A percentile compares a stretch with the other conserved stretches of the same genome.
Evolutionary conservation across 345 rosid species (phyloP).

Genomic region (Pugionium cornutum): DNA sequence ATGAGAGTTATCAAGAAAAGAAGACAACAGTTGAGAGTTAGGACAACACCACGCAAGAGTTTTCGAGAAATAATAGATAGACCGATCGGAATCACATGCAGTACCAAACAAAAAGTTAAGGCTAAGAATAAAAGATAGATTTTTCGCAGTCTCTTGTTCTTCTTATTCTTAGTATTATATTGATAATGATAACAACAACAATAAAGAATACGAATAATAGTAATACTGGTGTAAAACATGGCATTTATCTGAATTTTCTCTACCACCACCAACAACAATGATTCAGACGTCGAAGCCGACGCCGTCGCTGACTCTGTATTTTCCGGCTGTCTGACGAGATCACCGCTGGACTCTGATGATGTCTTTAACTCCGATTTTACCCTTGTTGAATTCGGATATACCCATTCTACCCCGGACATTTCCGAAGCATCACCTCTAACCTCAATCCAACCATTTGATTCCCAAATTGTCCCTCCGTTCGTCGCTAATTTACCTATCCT

Average conservation of each 20-base stretch:
- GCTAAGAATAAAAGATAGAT: slow-evolving; percentile 35
- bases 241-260: slow-evolving; percentile 42
- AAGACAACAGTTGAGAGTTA: slow-evolving; percentile 34
- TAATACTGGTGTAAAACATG: slow-evolving; percentile 25
- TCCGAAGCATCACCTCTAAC: slow-evolving; percentile 40
- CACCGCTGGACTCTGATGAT: slow-evolving; percentile 25
- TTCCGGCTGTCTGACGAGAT: neutral
- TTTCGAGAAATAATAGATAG: slow-evolving; percentile 19
- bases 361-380: slow-evolving; percentile 30
- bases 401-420: slow-evolving; percentile 35
- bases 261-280: slow-evolving; percentile 34
- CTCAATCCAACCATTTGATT: slow-evolving; percentile 57
- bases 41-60: slow-evolving; percentile 35
- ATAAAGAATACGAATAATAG: slow-evolving; percentile 23
- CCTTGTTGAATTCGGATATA: slow-evolving; percentile 27
- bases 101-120: slow-evolving; percentile 41
- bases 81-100: slow-evolving; percentile 44
- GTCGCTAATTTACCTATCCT: slow-evolving; percentile 48
- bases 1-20: neutral
- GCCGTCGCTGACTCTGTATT: slow-evolving; percentile 21
- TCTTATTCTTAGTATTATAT: slow-evolving; percentile 14
- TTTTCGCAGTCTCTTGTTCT: neutral
- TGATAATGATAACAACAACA: slow-evolving; percentile 16
- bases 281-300: slow-evolving; percentile 16
- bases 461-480: slow-evolving; percentile 50